Evolutionary conservation across 306 rosid genomes (phyloP).

Genomic region (Canavalia ensiformis): DNA sequence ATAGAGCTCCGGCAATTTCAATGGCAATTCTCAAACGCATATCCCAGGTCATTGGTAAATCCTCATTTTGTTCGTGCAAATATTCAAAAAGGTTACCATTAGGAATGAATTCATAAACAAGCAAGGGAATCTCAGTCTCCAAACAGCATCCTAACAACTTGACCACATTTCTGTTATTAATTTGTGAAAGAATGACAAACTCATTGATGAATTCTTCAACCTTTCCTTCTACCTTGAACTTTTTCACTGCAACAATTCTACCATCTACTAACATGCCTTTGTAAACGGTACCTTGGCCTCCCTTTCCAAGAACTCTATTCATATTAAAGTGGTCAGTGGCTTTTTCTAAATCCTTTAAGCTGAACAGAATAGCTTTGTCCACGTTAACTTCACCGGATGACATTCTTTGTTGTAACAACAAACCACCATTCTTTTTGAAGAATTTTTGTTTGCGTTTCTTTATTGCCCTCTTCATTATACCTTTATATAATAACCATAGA

Average conservation of each 20-base stretch:
- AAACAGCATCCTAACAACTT: slow-evolving; percentile 47
- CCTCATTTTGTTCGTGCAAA: slow-evolving; percentile 30
- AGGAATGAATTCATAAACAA: slow-evolving; percentile 49
- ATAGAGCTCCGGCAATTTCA: slow-evolving; percentile 46
- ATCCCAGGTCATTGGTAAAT: slow-evolving; percentile 45
- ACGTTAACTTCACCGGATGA: slow-evolving; percentile 14
- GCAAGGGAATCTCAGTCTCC: slow-evolving; percentile 45
- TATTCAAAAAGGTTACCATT: slow-evolving; percentile 43
- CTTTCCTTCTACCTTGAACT: slow-evolving; percentile 25
- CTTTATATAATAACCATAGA: slow-evolving; percentile 29
- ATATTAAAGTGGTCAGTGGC: slow-evolving; percentile 40
- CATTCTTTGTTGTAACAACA: slow-evolving; percentile 38
- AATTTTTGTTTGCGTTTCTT: slow-evolving; percentile 28
- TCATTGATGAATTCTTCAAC: slow-evolving; percentile 50
- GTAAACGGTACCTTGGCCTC: slow-evolving; percentile 49
- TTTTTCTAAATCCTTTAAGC: slow-evolving; percentile 35
- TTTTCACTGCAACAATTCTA: slow-evolving; percentile 44
- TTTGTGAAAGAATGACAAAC: slow-evolving; percentile 45
- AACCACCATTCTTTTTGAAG: slow-evolving; percentile 50
- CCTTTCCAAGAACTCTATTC: slow-evolving; percentile 46
- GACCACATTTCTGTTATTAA: slow-evolving; percentile 52
- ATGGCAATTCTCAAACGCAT: slow-evolving; percentile 43
- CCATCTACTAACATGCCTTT: slow-evolving; percentile 47
- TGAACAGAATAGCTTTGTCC: slow-evolving; percentile 31
- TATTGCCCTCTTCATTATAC: slow-evolving; percentile 1